Base-by-base conservation (phyloP, 148 eudicot species). In the Amaranthus palmeri region DNA sequence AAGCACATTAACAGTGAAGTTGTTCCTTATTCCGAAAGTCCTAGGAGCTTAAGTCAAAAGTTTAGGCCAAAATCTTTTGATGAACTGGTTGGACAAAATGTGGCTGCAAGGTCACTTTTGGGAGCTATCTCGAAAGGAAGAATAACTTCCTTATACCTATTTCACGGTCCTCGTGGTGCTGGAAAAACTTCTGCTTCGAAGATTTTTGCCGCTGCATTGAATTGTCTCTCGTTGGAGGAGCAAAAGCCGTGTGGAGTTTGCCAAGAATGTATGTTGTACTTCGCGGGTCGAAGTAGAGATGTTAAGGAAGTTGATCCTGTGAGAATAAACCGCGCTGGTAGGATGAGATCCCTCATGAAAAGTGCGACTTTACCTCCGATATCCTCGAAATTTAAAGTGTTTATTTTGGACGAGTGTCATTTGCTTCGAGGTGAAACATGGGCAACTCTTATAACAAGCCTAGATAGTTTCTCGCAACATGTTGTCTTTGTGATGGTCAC, bases 121-220 rank as follows among this genome's bases (percentile, higher is more conserved):
- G 86, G 83, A 72, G 88, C 96, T 50, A 81, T 95, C 65, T 78
- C 86, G 12, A 87, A 79, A 68, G 88, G 82, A 57, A 85, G 83
- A 78, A 85, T 92, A 76, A 75, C 76, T 50, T 78, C 97, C 4
- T 78, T 90, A 54, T 95, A 92, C 80, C 80, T 95, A 47, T 95
- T 95, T 77, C 86, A 95, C 55, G 99, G 99, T 54, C 96, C 99
- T 14, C 96, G 85, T 42, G 99, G 97, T 42, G 86, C 96, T 12
- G 99, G 99, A 3, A 95, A 95, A 74, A 89, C 93, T 68, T 89
- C 89, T 68, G 96, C 97, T 25, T 83, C 99, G 2, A 84, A 89
- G 71, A 83, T 95, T 40, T 95, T 95, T 75, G 97, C 97, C 65
- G 99, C 97, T 61, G 96, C 99, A 46, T 77, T 95, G 72, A 95